Percentiles rank a stretch among this genome's conserved stretches.
phyloP scores from a whole-genome alignment of 441 rosid genomes.

The Croton setiger region DNA sequence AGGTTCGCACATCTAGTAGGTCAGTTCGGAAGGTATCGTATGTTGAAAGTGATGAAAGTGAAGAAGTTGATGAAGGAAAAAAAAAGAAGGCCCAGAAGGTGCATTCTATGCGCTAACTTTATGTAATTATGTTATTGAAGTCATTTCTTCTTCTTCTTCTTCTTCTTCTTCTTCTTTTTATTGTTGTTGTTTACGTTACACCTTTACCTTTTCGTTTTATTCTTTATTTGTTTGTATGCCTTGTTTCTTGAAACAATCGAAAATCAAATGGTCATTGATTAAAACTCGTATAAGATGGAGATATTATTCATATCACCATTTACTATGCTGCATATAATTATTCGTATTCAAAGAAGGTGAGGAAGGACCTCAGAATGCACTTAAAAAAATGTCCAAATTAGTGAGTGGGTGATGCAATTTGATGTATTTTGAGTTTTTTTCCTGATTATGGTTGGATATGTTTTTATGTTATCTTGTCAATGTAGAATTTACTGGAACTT shows the following conservation, averaged over 20 bases:
- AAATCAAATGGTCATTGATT: not conserved
- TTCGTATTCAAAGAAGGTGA: not conserved
- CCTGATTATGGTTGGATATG: not conserved
- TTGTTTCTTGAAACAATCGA: not conserved
- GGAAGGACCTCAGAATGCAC: not conserved
- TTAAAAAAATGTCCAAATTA: not conserved
- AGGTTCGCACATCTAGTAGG: slow-evolving; percentile 89
- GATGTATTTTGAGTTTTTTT: not conserved
- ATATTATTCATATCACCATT: not conserved
- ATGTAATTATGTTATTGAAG: not conserved
- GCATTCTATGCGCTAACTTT: slow-evolving; percentile 18
- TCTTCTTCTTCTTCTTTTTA: not conserved
- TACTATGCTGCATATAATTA: not conserved
- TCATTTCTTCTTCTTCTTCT: not conserved
- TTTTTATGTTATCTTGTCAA: not conserved
- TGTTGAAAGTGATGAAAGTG: slow-evolving; percentile 99
- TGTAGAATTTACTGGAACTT: not conserved
- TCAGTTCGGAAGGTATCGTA: slow-evolving; percentile 95
- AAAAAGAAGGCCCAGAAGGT: slow-evolving; percentile 85
- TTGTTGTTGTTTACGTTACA: not conserved
- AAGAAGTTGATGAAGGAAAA: slow-evolving; percentile 82
- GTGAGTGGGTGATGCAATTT: not conserved
- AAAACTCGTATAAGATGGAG: not conserved
- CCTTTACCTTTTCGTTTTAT: not conserved
- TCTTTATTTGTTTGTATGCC: not conserved